Evolutionary conservation across 1,284 basidiomycete species (phyloP).

Genomic region (Apiotrichum sp.): DNA sequence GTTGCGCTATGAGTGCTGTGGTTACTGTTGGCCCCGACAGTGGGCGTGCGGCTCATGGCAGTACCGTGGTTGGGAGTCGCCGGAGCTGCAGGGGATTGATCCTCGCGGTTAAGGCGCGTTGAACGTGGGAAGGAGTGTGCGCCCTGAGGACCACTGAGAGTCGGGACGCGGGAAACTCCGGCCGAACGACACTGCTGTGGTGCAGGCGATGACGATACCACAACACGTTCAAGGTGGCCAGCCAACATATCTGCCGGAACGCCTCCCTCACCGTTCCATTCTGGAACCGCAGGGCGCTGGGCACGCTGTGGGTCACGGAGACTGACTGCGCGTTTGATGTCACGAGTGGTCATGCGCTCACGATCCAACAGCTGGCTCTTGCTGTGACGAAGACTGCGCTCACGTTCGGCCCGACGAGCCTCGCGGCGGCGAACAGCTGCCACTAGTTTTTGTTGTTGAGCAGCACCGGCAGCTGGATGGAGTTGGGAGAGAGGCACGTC

Average conservation of each 20-base stretch:
- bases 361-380: constrained; percentile 9
- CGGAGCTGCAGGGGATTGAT: background rate
- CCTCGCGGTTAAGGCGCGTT: background rate
- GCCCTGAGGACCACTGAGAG: background rate
- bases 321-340: background rate
- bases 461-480: constrained; percentile 33
- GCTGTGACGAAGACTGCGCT: constrained; percentile 10
- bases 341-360: background rate
- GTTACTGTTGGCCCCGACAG: background rate
- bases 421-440: constrained; percentile 10
- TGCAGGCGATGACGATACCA: background rate
- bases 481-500: constrained; percentile 38
- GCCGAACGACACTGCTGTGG: background rate
- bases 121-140: background rate
- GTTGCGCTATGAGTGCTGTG: background rate
- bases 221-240: constrained; percentile 26
- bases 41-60: constrained; percentile 2
- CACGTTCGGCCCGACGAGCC: constrained; percentile 12
- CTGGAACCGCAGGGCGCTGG: background rate
- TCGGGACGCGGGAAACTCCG: background rate
- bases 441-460: constrained; percentile 17
- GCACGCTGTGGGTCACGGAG: background rate
- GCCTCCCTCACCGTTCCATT: constrained; percentile 44
- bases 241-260: constrained; percentile 33
- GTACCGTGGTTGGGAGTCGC: background rate